Evolutionary conservation across 805 yeast species (phyloP), one percentile per base, ranked within the genome.

Genomic region (Pichia membranifaciens): DNA sequence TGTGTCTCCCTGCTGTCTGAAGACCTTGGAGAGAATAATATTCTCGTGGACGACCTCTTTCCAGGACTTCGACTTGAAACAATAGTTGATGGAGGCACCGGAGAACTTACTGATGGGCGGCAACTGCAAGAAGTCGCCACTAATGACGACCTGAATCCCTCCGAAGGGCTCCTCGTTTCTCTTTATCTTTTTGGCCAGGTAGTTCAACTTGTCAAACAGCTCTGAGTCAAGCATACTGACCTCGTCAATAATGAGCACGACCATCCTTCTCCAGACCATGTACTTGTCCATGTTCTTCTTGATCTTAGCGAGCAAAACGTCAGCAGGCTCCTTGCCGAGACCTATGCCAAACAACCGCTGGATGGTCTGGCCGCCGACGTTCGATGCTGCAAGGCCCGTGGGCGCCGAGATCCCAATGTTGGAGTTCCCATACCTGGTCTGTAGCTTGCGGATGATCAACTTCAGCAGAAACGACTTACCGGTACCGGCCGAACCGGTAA

Each of bases 401-500:
- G 93, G 84, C 0, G 95, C 95, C 0, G 93, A 84, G 1, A 86
- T 84, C 0, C 84, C 89, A 4, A 86, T 87, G 13, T 68, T 60
- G 2, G 75, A 78, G 0, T 53, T 52, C 0, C 74, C 72, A 59
- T 78, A 72, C 49, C 71, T 72, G 1, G 54, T 50, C 51, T 67
- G 71, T 46, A 86, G 60, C 0, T 72, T 64, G 55, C 76, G 75
- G 46, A 86, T 84, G 33, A 86, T 70, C 10, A 79, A 72, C 51
- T 76, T 74, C 43, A 93, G 68, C n/a, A 93, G 69, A 4, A 93
- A 84, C 1, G 99, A 91, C 61, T 93, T 93, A 60, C 99, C 99
- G 0, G 99, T 93, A 58, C 99, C 99, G 0, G 95, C 95, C 51
- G 86, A 77, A 47, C 95, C 95, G 0, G 95, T 85, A 57, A 81